These are phyloP conservation scores for Aspergillus piperis DNA, from an alignment of 2,329 filamentous ascomycete species.

Conservation along the genomic window DNA sequence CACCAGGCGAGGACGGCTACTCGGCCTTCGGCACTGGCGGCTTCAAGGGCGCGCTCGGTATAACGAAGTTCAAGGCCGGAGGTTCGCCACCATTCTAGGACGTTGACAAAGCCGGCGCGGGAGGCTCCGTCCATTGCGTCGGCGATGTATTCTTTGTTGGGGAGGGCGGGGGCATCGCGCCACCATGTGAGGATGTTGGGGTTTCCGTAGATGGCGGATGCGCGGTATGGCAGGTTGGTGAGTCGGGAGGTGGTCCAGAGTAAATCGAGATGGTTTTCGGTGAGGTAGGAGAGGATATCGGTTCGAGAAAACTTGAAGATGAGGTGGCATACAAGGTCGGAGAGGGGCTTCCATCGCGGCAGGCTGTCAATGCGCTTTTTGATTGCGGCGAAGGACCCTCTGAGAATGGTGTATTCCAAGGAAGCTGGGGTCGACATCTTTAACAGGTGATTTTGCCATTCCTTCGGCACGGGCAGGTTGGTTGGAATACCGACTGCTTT, in stretches of 20 bases:
- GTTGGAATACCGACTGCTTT: slow-evolving; percentile 79
- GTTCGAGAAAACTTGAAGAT: slow-evolving; percentile 89
- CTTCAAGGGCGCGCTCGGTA: slow-evolving; percentile 83
- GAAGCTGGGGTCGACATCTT: slow-evolving; percentile 69
- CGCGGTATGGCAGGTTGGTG: slow-evolving; percentile 82
- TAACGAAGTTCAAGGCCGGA: slow-evolving; percentile 79
- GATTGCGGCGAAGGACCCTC: slow-evolving; percentile 68
- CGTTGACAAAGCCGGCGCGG: slow-evolving; percentile 77
- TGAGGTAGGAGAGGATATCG: slow-evolving; percentile 72
- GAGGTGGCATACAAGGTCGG: slow-evolving; percentile 78
- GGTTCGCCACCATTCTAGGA: slow-evolving; percentile 89
- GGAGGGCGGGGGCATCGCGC: slow-evolving; percentile 77
- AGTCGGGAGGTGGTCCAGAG: slow-evolving; percentile 84
- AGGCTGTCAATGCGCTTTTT: slow-evolving; percentile 69
- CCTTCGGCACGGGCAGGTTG: slow-evolving; percentile 68
- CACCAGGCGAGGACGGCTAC: slow-evolving; percentile 92
- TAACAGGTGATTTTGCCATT: slow-evolving; percentile 68
- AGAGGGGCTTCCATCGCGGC: slow-evolving; percentile 72
- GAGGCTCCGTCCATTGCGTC: slow-evolving; percentile 88
- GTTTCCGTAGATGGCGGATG: slow-evolving; percentile 81
- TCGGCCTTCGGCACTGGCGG: slow-evolving; percentile 80
- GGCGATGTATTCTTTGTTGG: slow-evolving; percentile 80
- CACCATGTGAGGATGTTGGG: slow-evolving; percentile 88
- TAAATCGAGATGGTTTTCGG: slow-evolving; percentile 68
- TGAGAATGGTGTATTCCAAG: slow-evolving; percentile 82